phyloP scores from a whole-genome alignment of 1,284 basidiomycete species.

The Neolentinus lepideus region DNA sequence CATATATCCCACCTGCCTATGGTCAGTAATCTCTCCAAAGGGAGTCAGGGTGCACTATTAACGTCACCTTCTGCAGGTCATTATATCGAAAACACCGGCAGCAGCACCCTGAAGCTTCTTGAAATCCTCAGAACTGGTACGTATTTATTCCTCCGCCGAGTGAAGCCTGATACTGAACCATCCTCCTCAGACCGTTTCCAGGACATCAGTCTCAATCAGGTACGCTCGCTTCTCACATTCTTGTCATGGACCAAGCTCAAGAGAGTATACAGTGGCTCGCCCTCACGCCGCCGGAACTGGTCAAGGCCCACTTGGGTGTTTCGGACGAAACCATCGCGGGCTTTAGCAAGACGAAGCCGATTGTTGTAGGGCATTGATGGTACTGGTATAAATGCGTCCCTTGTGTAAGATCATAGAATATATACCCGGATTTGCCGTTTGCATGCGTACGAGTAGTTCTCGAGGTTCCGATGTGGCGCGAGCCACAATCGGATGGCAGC shows the following conservation, averaged over 20 bases:
- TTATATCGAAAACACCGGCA: conserved; percentile 65
- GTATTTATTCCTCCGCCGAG: conserved; percentile 1
- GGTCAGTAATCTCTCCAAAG: conserved; percentile 23
- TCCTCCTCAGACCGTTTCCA: conserved; percentile 39
- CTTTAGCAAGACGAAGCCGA: conserved; percentile 45
- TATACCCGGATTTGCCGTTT: no score
- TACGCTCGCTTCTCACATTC: conserved; percentile 12
- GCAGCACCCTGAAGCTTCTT: conserved; percentile 52
- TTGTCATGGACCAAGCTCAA: background rate
- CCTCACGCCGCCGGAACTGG: conserved; percentile 51
- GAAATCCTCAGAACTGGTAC: conserved; percentile 58
- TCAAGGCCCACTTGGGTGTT: conserved; percentile 53
- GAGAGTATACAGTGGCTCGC: conserved; percentile 49
- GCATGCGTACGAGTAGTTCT: no score
- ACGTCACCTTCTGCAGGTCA: conserved; percentile 33
- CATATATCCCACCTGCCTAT: conserved; percentile 51
- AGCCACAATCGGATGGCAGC: no score
- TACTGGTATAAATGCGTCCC: no score
- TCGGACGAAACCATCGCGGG: conserved; percentile 43
- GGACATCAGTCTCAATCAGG: conserved; percentile 59
- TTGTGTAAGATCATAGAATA: no score
- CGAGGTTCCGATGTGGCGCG: no score
- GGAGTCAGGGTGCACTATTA: background rate
- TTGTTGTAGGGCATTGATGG: conserved; percentile 27
- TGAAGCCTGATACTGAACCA: background rate